Evolutionary conservation across 2,329 filamentous ascomycete genomes (phyloP).

Genomic region (Aspergillus terreus): DNA sequence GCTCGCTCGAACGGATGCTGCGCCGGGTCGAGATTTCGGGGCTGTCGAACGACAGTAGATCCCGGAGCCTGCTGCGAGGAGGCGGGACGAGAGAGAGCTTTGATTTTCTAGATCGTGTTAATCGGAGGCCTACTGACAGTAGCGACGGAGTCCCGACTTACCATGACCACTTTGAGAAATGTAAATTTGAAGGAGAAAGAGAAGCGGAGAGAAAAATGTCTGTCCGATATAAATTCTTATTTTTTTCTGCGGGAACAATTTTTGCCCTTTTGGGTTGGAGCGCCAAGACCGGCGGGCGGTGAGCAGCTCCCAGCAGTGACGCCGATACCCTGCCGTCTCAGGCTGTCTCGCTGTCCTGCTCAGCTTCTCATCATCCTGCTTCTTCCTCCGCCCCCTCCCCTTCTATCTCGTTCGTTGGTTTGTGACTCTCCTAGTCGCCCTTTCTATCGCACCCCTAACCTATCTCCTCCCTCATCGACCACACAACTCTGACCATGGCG

Average conservation of each 20-base stretch:
- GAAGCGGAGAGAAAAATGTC: conserved; percentile 3
- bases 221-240: conserved; percentile 11
- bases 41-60: conserved; percentile 42
- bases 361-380: conserved; percentile 7
- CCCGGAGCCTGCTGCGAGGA: conserved; percentile 48
- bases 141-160: conserved; percentile 12
- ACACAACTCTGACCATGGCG: conserved; percentile 40
- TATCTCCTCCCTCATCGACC: conserved; percentile 10
- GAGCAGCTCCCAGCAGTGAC: conserved; percentile 20
- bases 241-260: conserved; percentile 23
- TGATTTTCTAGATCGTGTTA: conserved; percentile 51
- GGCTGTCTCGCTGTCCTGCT: background rate
- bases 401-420: background rate
- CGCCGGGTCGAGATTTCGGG: conserved; percentile 67
- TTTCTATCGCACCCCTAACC: background rate
- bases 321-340: conserved; percentile 5
- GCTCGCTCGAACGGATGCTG: conserved; percentile 89
- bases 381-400: conserved; percentile 8
- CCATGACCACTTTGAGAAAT: conserved; percentile 23
- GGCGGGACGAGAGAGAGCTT: conserved; percentile 47
- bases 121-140: background rate
- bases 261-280: conserved; percentile 23
- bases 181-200: conserved; percentile 11
- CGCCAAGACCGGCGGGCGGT: conserved; percentile 30
- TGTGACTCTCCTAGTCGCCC: background rate